A percentile compares a stretch with the other conserved stretches of the same genome.
These are phyloP conservation scores for Phallus indusiatus DNA, from an alignment of 768 basidiomycete genomes.

Conservation along the genomic window DNA sequence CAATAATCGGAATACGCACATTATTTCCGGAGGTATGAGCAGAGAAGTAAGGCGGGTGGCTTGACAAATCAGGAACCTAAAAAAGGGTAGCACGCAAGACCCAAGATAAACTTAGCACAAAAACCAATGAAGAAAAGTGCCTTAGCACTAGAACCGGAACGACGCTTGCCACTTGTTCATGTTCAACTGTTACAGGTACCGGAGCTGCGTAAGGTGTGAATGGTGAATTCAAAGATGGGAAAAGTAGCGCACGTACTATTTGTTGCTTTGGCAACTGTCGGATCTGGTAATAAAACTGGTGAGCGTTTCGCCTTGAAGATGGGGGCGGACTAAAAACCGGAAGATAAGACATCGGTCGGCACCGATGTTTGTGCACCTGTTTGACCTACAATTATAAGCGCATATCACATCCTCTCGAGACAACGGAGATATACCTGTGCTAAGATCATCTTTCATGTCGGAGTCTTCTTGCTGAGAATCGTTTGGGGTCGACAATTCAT, in stretches of 20 bases:
- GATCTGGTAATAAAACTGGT: conserved; percentile 3
- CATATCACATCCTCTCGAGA: too few species aligned
- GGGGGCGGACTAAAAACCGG: conserved; percentile 8
- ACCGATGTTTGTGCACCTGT: not conserved
- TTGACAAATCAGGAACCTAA: conserved; percentile 1
- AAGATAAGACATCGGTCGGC: conserved; percentile 1
- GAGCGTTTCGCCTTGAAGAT: not conserved
- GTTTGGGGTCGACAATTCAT: not conserved
- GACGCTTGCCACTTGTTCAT: conserved; percentile 12
- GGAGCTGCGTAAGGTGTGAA: not conserved
- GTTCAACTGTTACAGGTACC: conserved; percentile 4
- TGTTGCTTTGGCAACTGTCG: not conserved
- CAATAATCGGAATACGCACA: conserved; percentile 4
- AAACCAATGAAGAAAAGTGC: conserved; percentile 5
- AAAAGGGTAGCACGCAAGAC: conserved; percentile 10
- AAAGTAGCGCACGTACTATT: not conserved
- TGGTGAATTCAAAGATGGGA: not conserved
- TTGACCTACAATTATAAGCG: not conserved
- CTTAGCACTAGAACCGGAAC: conserved; percentile 10
- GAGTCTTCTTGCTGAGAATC: not conserved
- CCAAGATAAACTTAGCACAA: conserved; percentile 7
- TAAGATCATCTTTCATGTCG: not conserved
- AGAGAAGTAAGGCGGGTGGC: not conserved
- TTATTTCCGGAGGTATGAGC: not conserved
- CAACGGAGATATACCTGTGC: not conserved